phyloP scores from a whole-genome alignment of 2,329 filamentous ascomycete genomes.

The Zopfia rhizophila region DNA sequence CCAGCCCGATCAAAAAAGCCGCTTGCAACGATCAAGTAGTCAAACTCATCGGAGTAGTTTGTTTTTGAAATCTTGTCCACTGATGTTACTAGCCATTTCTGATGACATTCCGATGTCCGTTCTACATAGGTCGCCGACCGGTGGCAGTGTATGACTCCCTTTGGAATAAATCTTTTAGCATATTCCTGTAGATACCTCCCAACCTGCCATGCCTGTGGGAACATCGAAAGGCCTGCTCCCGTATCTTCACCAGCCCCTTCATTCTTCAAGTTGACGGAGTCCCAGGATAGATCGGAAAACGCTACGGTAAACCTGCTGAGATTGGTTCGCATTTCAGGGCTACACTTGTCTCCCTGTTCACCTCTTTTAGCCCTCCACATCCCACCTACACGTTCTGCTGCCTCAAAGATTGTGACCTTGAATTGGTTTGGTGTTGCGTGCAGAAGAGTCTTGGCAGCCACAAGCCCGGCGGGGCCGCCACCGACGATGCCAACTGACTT shows the following conservation, averaged over 20 bases:
- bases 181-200: conserved; percentile 78
- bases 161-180: conserved; percentile 64
- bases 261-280: conserved; percentile 51
- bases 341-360: conserved; percentile 69
- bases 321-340: conserved; percentile 70
- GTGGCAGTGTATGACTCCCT: conserved; percentile 62
- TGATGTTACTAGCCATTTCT: conserved; percentile 36
- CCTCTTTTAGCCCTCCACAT: conserved; percentile 72
- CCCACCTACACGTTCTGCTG: conserved; percentile 73
- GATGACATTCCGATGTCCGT: too few relatives aligned
- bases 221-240: conserved; percentile 57
- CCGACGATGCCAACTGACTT: conserved; percentile 55
- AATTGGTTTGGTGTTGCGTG: conserved; percentile 66
- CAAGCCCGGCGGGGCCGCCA: conserved; percentile 57
- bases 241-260: conserved; percentile 8
- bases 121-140: conserved; percentile 43
- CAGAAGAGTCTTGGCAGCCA: conserved; percentile 73
- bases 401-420: conserved; percentile 76
- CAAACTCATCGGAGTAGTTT: conserved; percentile 60
- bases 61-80: conserved; percentile 26
- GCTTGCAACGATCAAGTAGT: conserved; percentile 76
- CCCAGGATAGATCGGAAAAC: conserved; percentile 75
- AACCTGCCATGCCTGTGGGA: conserved; percentile 81
- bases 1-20: conserved; percentile 72
- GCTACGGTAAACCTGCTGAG: conserved; percentile 79